phyloP scores from a whole-genome alignment of 202 grass and related monocot genomes.

The Dendrocalamus latiflorus region DNA sequence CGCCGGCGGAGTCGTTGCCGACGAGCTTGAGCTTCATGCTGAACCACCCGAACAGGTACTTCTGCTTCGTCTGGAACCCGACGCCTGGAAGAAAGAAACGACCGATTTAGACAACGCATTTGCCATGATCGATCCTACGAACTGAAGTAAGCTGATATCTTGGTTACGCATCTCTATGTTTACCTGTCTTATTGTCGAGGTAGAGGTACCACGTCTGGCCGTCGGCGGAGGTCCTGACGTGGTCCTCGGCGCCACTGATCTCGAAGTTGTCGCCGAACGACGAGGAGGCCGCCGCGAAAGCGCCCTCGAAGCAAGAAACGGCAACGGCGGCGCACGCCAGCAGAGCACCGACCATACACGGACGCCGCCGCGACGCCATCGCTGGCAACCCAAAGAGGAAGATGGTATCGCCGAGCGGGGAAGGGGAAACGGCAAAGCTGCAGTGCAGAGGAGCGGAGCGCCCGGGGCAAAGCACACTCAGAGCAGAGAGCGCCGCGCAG shows the following conservation, averaged over 20 bases:
- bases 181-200: constrained; percentile 86
- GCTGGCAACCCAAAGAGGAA: background rate
- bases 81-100: constrained; percentile 31
- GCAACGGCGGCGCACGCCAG: constrained; percentile 12
- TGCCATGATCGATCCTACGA: background rate
- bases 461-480: constrained; percentile 22
- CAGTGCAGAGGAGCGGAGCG: background rate
- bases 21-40: constrained; percentile 98
- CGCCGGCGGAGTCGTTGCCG: constrained; percentile 89
- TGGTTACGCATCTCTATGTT: too few relatives aligned
- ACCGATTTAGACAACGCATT: background rate
- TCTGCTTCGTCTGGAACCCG: constrained; percentile 83
- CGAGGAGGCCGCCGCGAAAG: background rate
- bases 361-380: constrained; percentile 16
- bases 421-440: background rate
- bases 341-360: background rate
- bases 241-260: constrained; percentile 77
- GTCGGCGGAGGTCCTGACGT: constrained; percentile 81
- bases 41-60: constrained; percentile 88
- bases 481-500: background rate
- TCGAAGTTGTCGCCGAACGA: constrained; percentile 82
- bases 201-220: constrained; percentile 95
- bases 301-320: background rate
- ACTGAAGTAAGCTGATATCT: background rate
- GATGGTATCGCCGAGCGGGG: background rate